phyloP scores from a whole-genome alignment of 192 early-diverging fungal species.

The Coemansia sp. region DNA sequence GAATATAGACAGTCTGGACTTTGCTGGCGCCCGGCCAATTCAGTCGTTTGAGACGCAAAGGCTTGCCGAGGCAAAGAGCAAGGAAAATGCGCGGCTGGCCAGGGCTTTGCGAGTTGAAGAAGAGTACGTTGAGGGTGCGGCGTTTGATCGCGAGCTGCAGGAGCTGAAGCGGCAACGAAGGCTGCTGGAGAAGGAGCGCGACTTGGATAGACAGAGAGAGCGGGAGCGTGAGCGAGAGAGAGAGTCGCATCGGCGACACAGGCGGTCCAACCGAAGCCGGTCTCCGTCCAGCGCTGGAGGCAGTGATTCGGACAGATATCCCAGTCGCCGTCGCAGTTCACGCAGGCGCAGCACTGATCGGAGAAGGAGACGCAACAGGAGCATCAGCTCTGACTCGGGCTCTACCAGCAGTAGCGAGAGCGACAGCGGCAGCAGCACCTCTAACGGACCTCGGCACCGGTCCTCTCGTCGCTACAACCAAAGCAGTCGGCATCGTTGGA shows the following conservation, averaged over 20 bases:
- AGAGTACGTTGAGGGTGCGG: slow-evolving; percentile 68
- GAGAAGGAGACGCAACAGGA: slow-evolving; percentile 11
- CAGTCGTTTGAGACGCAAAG: slow-evolving; percentile 70
- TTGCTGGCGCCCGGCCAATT: slow-evolving; percentile 11
- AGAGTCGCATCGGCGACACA: neutral
- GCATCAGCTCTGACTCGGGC: neutral
- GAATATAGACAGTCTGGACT: slow-evolving; percentile 46
- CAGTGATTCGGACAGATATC: neutral
- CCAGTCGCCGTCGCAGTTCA: neutral
- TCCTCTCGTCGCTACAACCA: slow-evolving; percentile 4
- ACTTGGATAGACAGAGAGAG: slow-evolving; percentile 6
- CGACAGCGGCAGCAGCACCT: neutral
- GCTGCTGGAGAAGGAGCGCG: slow-evolving; percentile 26
- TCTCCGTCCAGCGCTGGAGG: neutral
- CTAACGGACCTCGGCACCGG: neutral
- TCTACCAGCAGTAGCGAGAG: neutral
- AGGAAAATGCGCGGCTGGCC: slow-evolving; percentile 63
- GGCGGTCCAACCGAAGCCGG: neutral
- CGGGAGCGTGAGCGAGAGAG: neutral
- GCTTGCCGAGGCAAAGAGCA: slow-evolving; percentile 66
- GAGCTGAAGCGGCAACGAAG: slow-evolving; percentile 53
- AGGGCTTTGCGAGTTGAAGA: slow-evolving; percentile 67
- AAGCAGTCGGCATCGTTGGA: neutral
- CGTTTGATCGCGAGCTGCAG: slow-evolving; percentile 66
- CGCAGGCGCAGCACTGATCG: neutral